A percentile compares a stretch with the other conserved stretches of the same genome.
phyloP scores from a whole-genome alignment of 73 alveolate species.

The Tetrahymena malaccensis region DNA sequence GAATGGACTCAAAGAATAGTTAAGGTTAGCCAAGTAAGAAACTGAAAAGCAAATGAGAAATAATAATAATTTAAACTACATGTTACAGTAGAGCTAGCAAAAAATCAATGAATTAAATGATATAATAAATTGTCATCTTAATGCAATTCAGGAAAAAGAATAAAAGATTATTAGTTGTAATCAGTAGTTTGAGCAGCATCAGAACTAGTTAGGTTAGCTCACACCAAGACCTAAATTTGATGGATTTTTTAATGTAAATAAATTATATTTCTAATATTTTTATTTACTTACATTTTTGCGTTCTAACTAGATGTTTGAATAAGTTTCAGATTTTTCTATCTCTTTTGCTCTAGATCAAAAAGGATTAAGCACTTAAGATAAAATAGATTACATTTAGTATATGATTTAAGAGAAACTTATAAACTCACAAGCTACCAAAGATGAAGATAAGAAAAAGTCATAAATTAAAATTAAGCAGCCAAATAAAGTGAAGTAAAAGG shows the following conservation, averaged over 20 bases:
- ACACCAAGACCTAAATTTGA: neutral
- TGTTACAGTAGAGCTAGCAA: neutral
- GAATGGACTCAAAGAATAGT: neutral
- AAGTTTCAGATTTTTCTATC: neutral
- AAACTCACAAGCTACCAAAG: neutral
- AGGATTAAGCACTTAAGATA: neutral
- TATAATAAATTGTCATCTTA: neutral
- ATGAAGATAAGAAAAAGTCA: neutral
- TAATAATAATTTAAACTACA: neutral
- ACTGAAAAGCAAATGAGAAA: neutral
- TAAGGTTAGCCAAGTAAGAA: neutral
- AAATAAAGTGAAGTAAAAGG: neutral
- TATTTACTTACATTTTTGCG: neutral
- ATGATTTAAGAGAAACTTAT: neutral
- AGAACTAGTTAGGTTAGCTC: neutral
- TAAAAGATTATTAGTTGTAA: neutral
- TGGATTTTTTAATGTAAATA: neutral
- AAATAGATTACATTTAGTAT: neutral
- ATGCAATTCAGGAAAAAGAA: neutral
- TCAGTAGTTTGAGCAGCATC: neutral
- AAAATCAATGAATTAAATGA: neutral
- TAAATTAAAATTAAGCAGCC: neutral
- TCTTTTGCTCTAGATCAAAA: neutral
- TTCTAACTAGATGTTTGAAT: neutral
- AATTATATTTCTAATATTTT: neutral